Evolutionary conservation across 257 asterid species (phyloP).

Genomic region (Solanum paucissectum): DNA sequence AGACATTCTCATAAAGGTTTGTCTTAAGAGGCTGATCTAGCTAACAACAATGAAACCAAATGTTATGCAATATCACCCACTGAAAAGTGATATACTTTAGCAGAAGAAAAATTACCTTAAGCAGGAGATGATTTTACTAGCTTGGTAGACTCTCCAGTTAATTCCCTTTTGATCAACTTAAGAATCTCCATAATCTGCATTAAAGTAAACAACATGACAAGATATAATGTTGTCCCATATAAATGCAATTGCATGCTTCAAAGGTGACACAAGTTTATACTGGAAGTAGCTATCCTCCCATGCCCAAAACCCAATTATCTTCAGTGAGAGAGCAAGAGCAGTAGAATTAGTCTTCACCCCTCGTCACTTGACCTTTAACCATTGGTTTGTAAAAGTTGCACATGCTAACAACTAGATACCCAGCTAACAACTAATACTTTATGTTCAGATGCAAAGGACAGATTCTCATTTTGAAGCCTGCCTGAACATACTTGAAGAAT

Average conservation of each 20-base stretch:
- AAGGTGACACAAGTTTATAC: not conserved
- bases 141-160: constrained; percentile 62
- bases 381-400: not conserved
- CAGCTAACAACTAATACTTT: not conserved
- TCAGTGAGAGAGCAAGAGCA: not conserved
- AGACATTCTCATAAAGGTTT: not conserved
- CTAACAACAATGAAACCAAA: not conserved
- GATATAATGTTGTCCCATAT: not conserved
- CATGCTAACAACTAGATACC: not conserved
- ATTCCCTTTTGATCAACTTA: constrained; percentile 68
- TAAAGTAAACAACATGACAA: not conserved
- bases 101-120: constrained; percentile 4
- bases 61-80: not conserved
- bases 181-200: constrained; percentile 71
- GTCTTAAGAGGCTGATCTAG: not conserved
- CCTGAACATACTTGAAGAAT: not conserved
- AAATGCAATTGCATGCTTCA: not conserved
- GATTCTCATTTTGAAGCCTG: not conserved
- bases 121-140: constrained; percentile 9
- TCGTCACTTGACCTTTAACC: not conserved
- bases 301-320: not conserved
- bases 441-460: not conserved
- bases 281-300: not conserved
- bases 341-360: not conserved
- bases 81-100: not conserved